These are phyloP conservation scores for Boeremia exigua DNA, from an alignment of 2,329 filamentous ascomycete species.

Conservation along the genomic window DNA sequence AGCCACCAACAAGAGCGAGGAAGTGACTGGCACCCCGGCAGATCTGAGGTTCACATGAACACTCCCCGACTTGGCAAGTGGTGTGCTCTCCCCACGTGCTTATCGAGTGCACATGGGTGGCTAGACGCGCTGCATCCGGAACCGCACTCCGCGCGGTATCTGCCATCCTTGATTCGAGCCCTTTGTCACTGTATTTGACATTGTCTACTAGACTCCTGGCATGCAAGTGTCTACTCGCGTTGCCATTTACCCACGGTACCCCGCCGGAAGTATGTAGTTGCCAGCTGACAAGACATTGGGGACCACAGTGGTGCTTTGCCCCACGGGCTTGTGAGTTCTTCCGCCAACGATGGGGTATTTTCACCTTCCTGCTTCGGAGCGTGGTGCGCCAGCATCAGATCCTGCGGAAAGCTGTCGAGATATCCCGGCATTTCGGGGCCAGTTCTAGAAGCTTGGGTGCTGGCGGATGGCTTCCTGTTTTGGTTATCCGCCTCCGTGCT, in stretches of 20 bases:
- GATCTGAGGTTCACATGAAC: constrained; percentile 39
- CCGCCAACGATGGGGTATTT: constrained; percentile 13
- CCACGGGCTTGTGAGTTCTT: neutral
- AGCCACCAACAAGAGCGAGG: constrained; percentile 25
- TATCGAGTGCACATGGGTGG: constrained; percentile 28
- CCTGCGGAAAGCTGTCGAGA: neutral
- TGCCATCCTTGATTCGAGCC: neutral
- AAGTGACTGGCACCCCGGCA: constrained; percentile 27
- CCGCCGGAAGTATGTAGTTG: constrained; percentile 4
- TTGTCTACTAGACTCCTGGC: neutral
- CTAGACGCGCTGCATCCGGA: constrained; percentile 8
- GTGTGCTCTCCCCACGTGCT: constrained; percentile 43
- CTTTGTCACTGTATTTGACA: neutral
- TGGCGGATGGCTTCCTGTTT: constrained; percentile 12
- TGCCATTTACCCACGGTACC: constrained; percentile 5
- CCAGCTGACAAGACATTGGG: neutral
- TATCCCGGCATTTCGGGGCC: neutral
- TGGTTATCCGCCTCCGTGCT: neutral
- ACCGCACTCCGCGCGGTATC: neutral
- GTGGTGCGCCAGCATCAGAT: neutral
- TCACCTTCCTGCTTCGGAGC: constrained; percentile 4
- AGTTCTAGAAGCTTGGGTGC: constrained; percentile 14
- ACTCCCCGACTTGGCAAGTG: constrained; percentile 35
- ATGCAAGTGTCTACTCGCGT: neutral
- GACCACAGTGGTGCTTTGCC: neutral